Base-by-base conservation (phyloP, 306 rosid species). In the Aeschynomene evenia region DNA sequence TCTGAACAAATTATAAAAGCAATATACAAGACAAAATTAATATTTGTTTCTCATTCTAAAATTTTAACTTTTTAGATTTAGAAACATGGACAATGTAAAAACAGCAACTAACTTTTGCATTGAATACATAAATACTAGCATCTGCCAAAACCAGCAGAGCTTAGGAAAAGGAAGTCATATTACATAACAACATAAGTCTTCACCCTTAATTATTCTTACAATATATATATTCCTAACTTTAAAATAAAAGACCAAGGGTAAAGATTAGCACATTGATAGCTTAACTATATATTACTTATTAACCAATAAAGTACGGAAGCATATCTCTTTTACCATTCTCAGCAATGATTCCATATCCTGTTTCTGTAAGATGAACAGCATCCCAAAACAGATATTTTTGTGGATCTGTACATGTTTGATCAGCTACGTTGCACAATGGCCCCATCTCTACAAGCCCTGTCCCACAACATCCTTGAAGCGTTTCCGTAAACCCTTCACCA, bases 371-470 rank as follows among this genome's bases (percentile, higher is more conserved):
- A 68, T 81, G 88, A 20, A 79, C 53, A 2, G 86, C 19, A n/a
- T n/a, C n/a, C n/a, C n/a, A n/a, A n/a, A n/a, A n/a, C n/a, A n/a
- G n/a, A n/a, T n/a, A n/a, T n/a, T n/a, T n/a, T n/a, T n/a, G n/a
- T n/a, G n/a, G n/a, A n/a, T n/a, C n/a, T n/a, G n/a, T n/a, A n/a
- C n/a, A n/a, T n/a, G n/a, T n/a, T n/a, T n/a, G n/a, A n/a, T n/a
- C 79, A 50, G 39, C 12, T 48, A 3, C 40, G 24, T 71, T 39
- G 70, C 87, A 82, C 10, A 78, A 12, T 12, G 76, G 83, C 45
- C 82, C 87, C 48, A 65, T 5, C 79, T 82, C 87, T 24, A 77
- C 1, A 5, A 50, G 13, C 40, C 92, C 87, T 26, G 92, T 84
- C 40, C 84, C 92, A 51, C 87, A 87, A n/a, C n/a, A n/a, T n/a